phyloP scores from a whole-genome alignment of 176 grass and related monocot species.

The Bothriochloa decipiens region DNA sequence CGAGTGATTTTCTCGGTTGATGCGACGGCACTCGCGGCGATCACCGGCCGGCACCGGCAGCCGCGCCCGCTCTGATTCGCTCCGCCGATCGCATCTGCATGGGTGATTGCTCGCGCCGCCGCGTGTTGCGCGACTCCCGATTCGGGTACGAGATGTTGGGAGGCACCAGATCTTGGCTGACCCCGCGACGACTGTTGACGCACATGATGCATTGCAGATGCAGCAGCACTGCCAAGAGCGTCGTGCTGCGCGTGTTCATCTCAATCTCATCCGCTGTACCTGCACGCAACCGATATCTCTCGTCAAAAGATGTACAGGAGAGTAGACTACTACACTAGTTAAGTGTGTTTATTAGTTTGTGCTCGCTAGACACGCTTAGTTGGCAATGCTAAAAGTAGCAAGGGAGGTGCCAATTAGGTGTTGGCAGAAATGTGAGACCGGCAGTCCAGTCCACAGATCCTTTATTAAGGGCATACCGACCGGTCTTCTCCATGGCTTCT shows the following conservation, averaged over 20 bases:
- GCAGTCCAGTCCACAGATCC: not conserved
- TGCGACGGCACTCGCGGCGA: not conserved
- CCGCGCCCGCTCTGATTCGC: not conserved
- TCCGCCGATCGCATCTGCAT: not conserved
- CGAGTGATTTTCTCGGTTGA: not conserved
- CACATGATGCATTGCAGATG: not conserved
- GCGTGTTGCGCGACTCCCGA: not conserved
- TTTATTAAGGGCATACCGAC: not conserved
- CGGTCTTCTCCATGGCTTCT: no score
- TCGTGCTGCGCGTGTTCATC: not conserved
- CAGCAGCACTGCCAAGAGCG: no score
- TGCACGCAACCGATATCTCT: not conserved
- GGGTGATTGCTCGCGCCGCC: not conserved
- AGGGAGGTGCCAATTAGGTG: not conserved
- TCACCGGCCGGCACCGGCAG: constrained; percentile 9
- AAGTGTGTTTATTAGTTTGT: not conserved
- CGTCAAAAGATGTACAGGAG: not conserved
- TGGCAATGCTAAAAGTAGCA: not conserved
- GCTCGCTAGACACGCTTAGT: not conserved
- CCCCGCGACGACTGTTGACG: not conserved
- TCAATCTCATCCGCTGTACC: not conserved
- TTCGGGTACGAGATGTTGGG: not conserved
- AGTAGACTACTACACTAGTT: not conserved
- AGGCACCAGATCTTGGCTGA: no score
- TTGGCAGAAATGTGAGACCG: not conserved